phyloP scores from a whole-genome alignment of 495 filamentous ascomycete genomes.

The Penicillium argentinense region DNA sequence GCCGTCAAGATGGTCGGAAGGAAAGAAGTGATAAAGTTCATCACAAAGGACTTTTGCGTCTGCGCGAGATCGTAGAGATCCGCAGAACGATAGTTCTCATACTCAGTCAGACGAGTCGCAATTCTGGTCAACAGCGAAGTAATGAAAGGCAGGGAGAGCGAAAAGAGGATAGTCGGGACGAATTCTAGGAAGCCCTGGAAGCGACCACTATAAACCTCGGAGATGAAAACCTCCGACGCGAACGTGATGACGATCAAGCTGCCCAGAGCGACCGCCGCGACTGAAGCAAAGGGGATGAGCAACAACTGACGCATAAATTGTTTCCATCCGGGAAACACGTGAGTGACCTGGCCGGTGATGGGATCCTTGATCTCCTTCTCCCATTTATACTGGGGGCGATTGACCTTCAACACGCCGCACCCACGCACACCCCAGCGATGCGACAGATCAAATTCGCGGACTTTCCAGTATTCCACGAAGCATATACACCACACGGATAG shows the following conservation, averaged over 20 bases:
- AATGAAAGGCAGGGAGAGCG: constrained; percentile 71
- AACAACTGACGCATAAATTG: constrained; percentile 75
- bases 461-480: constrained; percentile 96
- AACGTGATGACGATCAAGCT: constrained; percentile 80
- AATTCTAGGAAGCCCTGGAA: constrained; percentile 82
- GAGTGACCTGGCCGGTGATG: constrained; percentile 75
- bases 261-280: constrained; percentile 69
- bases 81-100: constrained; percentile 88
- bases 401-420: constrained; percentile 77
- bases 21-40: constrained; percentile 96
- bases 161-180: constrained; percentile 80
- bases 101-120: constrained; percentile 74
- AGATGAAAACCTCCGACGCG: constrained; percentile 89
- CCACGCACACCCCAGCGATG: constrained; percentile 87
- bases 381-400: constrained; percentile 72
- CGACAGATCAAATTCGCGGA: constrained; percentile 86
- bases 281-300: constrained; percentile 81
- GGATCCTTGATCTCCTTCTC: constrained; percentile 76
- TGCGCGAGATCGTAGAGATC: constrained; percentile 78
- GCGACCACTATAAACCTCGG: constrained; percentile 85
- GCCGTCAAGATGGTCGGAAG: constrained; percentile 88
- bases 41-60: constrained; percentile 85
- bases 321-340: constrained; percentile 73
- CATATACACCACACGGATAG: constrained; percentile 81
- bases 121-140: constrained; percentile 69